These are phyloP conservation scores for Catenaria anguillulae DNA, from an alignment of 371 early-diverging fungal genomes.

Conservation along the genomic window DNA sequence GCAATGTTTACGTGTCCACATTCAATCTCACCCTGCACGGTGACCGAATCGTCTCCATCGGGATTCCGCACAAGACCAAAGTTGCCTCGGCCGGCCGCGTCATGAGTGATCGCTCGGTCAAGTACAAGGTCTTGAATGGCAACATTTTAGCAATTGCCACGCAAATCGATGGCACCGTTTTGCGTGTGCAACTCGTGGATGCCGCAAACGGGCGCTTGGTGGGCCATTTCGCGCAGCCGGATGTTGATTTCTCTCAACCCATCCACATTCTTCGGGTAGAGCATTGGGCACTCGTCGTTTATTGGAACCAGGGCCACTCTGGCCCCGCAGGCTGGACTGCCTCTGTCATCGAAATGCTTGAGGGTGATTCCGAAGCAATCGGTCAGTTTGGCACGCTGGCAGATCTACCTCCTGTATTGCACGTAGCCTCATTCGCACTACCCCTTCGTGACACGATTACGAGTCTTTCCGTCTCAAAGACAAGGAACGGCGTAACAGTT, in stretches of 20 bases:
- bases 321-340: conserved; percentile 6
- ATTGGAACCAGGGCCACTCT: conserved; percentile 31
- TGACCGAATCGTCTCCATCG: conserved; percentile 8
- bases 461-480: conserved; percentile 68
- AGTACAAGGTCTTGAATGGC: conserved; percentile 93
- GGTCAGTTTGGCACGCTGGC: conserved; percentile 57
- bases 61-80: conserved; percentile 20
- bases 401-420: conserved; percentile 49
- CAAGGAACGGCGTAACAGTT: conserved; percentile 68
- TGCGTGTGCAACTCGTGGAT: conserved; percentile 62
- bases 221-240: conserved; percentile 46
- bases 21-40: conserved; percentile 21
- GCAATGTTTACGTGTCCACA: conserved; percentile 36
- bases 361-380: conserved; percentile 28
- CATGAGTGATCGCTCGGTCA: conserved; percentile 79
- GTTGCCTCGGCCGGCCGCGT: conserved; percentile 81
- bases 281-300: conserved; percentile 76
- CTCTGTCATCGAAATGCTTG: conserved; percentile 63
- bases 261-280: conserved; percentile 57
- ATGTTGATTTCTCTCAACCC: conserved; percentile 33
- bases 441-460: conserved; percentile 26
- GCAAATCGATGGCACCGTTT: conserved; percentile 5
- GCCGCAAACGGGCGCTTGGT: conserved; percentile 67
- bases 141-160: conserved; percentile 59
- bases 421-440: conserved; percentile 56